Base-by-base conservation (phyloP, 2,329 filamentous ascomycete species). In the Elsinoe ampelina region DNA sequence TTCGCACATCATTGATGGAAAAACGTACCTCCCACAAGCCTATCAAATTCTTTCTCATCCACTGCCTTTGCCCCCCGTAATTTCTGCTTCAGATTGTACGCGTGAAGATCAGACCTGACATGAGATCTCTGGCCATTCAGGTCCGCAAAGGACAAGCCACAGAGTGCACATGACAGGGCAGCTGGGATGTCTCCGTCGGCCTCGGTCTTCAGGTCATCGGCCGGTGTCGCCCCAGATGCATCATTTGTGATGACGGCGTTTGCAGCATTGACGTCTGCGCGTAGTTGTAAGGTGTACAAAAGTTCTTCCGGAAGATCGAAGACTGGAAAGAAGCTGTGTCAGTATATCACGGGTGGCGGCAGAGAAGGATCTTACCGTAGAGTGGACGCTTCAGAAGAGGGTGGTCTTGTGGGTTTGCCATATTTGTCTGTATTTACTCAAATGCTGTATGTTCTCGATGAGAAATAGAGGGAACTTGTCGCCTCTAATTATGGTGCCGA, bases 71-170 rank as follows among this genome's bases (percentile, higher is more conserved):
- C 77, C 0, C 88, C 88, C 47, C 89, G 83, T 57, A 95, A 74
- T 74, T 89, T 95, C 68, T 92, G 87, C 72, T 95, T 97, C 60
- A 97, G 73, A 68, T 98, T 98, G 73, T 96, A 98, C 62, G 86
- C 81, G 70, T 98, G 93, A 50, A 95, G 78, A 66, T 98, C 93
- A 8, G 92, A 95, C 65, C 88, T 87, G 58, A 89, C 83, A 71
- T 98, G 93, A 58, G 82, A 80, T 60, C 89, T 82, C 68, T 97
- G 92, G 60, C 97, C 92, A 59, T 83, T 78, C 6, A 95, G 78
- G 8, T 79, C 85, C 32, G 77, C 67, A 65, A 95, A 95, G 4
- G 79, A 75, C 36, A 90, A 77, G 38, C 79, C 77, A 72, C 93
- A 98, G 3, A 97, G 77, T 1, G 85, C 83, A 69, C 93, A 98